phyloP scores from a whole-genome alignment of 345 rosid genomes.

The Conringia planisiliqua region DNA sequence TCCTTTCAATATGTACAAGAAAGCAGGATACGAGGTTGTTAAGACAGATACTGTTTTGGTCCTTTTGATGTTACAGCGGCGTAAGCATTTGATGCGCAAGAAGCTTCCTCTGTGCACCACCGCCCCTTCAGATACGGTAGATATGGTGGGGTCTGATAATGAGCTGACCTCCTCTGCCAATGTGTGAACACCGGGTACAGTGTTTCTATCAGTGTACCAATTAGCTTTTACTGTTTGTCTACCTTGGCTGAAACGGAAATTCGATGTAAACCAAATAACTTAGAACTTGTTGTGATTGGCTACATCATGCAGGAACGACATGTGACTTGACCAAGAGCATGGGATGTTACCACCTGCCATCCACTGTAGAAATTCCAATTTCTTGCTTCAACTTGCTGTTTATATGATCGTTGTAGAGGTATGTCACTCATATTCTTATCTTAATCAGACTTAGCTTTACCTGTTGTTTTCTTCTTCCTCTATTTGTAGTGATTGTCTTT shows the following conservation, averaged over 20 bases:
- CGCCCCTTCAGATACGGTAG: slow-evolving; percentile 21
- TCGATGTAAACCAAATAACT: not conserved
- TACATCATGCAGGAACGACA: slow-evolving; percentile 9
- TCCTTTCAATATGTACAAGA: slow-evolving; percentile 79
- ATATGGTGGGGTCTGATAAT: slow-evolving; percentile 35
- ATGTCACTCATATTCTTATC: not conserved
- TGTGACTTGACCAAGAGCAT: slow-evolving; percentile 14
- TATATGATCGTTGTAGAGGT: slow-evolving; percentile 27
- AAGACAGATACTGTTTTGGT: slow-evolving; percentile 66
- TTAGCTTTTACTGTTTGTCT: not conserved
- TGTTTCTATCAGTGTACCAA: not conserved
- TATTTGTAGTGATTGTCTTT: not conserved
- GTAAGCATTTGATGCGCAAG: slow-evolving; percentile 95
- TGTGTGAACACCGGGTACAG: slow-evolving; percentile 14
- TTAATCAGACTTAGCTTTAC: not conserved
- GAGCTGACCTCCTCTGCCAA: slow-evolving; percentile 39
- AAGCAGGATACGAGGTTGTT: slow-evolving; percentile 75
- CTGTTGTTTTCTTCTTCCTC: not conserved
- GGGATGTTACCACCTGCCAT: not conserved
- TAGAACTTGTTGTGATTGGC: not conserved
- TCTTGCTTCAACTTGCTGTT: slow-evolving; percentile 23
- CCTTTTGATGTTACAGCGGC: slow-evolving; percentile 74
- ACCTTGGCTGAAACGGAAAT: not conserved
- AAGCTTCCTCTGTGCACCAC: slow-evolving; percentile 41
- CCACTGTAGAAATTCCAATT: not conserved